Conservation (phyloP, 2,329 filamentous ascomycete genomes). For the Aureobasidium sp. region DNA sequence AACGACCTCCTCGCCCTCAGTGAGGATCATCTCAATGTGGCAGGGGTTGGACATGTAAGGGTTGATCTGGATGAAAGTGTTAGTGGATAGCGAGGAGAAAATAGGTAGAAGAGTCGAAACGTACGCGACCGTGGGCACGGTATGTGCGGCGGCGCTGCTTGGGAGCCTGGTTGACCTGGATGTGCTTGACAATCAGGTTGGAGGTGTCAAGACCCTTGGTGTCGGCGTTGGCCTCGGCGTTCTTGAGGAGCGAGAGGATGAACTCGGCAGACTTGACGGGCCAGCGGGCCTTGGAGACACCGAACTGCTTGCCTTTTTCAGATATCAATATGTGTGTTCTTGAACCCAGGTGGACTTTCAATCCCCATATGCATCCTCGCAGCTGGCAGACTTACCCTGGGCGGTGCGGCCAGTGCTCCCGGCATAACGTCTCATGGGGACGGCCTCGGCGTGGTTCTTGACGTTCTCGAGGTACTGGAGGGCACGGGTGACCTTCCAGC, state of each 20-base stretch:
- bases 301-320: constrained; percentile 86
- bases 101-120: constrained; percentile 37
- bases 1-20: constrained; percentile 92
- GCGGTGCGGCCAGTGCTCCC: constrained; percentile 91
- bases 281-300: constrained; percentile 97
- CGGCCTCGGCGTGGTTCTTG: constrained; percentile 90
- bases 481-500: constrained; percentile 95
- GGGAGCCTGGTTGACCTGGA: constrained; percentile 99
- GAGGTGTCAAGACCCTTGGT: constrained; percentile 95
- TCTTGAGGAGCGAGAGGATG: constrained; percentile 93
- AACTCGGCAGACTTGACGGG: constrained; percentile 99
- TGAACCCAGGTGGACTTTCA: constrained; percentile 14
- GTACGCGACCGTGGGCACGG: constrained; percentile 99
- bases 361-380: constrained; percentile 31
- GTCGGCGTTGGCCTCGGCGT: constrained; percentile 94
- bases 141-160: constrained; percentile 99
- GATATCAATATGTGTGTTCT: constrained; percentile 26
- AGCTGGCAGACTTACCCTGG: constrained; percentile 70
- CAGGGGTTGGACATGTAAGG: constrained; percentile 99
- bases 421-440: constrained; percentile 96
- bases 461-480: constrained; percentile 98
- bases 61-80: constrained; percentile 67
- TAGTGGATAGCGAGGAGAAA: not conserved
- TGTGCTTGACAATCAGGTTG: constrained; percentile 99
- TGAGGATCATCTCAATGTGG: constrained; percentile 99